Evolutionary conservation across 1,284 basidiomycete genomes (phyloP), one percentile per base, ranked within the genome.

Genomic region (Pseudozyma flocculosa): DNA sequence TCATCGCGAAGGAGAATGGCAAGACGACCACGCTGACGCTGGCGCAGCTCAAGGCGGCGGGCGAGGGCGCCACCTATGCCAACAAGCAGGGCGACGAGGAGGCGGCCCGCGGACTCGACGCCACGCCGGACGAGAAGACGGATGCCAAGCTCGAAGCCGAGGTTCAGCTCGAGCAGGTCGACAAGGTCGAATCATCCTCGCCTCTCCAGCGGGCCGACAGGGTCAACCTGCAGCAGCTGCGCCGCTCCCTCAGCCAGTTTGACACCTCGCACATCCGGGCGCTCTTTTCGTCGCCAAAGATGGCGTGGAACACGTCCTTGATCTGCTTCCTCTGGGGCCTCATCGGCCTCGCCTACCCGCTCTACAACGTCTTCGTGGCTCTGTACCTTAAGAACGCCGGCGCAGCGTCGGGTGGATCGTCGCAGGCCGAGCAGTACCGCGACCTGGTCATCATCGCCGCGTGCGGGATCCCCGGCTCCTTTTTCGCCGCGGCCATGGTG

Each of bases 321-420:
- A 73, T 87, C 56, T 83, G 87, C 40, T 59, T 82, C 26, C 65
- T 87, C 10, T 88, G 86, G 82, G 85, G 82, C 2, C 79, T 88
- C 37, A 88, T 88, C 54, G 87, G 87, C 4, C 83, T 89, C 13
- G 86, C 86, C 2, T 88, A 87, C 73, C 85, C 87, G 30, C 75
- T 88, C 81, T 88, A 83, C 78, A 86, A 87, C 77, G 83, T 82
- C 42, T 88, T 86, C 67, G 81, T 86, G 34, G 64, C 83, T 1
- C 85, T 83, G 53, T 84, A 86, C 70, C 81, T 86, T 37, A 79
- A 81, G 19, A 84, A 79, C 19, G 80, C 80, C 39, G 78, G 81
- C 48, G 59, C 80, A 82, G n/a, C n/a, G n/a, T n/a, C n/a, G n/a
- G n/a, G n/a, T n/a, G n/a, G n/a, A n/a, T n/a, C 48, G 2, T 52